Conservation (phyloP, 2,329 filamentous ascomycete species). For the Talaromyces sp. region DNA sequence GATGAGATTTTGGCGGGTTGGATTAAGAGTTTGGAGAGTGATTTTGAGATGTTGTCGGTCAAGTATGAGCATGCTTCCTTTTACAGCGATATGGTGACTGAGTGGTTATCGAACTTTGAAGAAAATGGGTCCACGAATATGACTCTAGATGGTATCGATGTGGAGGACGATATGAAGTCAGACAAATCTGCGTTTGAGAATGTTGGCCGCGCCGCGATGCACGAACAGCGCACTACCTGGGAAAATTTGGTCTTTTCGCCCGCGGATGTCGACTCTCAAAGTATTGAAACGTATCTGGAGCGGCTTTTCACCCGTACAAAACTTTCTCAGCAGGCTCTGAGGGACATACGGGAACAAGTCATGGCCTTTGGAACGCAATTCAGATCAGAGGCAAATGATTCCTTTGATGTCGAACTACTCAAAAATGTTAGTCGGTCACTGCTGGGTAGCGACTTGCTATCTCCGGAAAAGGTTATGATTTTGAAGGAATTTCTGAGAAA, state of each 20-base stretch:
- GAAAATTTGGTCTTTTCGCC: slow-evolving; percentile 55
- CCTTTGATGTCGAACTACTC: slow-evolving; percentile 36
- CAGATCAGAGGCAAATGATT: slow-evolving; percentile 38
- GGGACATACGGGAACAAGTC: slow-evolving; percentile 40
- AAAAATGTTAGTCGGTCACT: slow-evolving; percentile 49
- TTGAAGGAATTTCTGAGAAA: slow-evolving; percentile 52
- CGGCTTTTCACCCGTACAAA: slow-evolving; percentile 48
- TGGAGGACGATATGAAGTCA: slow-evolving; percentile 20
- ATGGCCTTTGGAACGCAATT: slow-evolving; percentile 35
- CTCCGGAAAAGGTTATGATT: slow-evolving; percentile 49
- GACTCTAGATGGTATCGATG: not conserved
- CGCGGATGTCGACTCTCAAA: slow-evolving; percentile 43
- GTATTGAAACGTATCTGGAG: slow-evolving; percentile 51
- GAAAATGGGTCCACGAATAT: not conserved
- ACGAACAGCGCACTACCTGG: slow-evolving; percentile 53
- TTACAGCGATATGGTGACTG: slow-evolving; percentile 54
- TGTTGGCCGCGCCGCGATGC: slow-evolving; percentile 53
- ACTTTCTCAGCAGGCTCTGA: slow-evolving; percentile 42
- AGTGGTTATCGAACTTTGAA: slow-evolving; percentile 48
- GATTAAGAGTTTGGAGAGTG: slow-evolving; percentile 46
- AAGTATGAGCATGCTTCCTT: slow-evolving; percentile 56
- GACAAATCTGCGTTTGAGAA: slow-evolving; percentile 39
- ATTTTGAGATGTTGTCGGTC: slow-evolving; percentile 49
- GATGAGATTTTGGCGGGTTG: slow-evolving; percentile 45
- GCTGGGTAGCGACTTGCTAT: slow-evolving; percentile 50